Evolutionary conservation across 371 early-diverging fungal genomes (phyloP), one percentile per base, ranked within the genome.

Genomic region (Funneliformis caledonium): DNA sequence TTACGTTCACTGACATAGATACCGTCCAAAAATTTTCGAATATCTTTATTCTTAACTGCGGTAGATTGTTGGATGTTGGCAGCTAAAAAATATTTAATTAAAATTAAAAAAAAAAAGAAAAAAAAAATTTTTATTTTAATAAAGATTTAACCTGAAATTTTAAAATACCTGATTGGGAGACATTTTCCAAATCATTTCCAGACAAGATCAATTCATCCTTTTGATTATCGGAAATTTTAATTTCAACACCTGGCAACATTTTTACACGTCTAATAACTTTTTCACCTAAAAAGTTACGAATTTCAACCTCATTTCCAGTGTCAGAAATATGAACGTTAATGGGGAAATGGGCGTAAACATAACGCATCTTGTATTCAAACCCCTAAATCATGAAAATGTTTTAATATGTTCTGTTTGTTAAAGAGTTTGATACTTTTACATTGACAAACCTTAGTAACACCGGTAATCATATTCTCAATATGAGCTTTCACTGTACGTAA

Each of bases 11-110:
- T 97, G 82, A 98, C 96, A 93, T 98, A 98, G 94, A 98, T 94
- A 93, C 98, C 99, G 89, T 99, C 99, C 88, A 99, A 92, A 95
- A 99, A 99, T 91, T 99, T 98, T 92, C 99, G 96, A 89, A 97
- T 97, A 96, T 97, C 99, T 92, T 96, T 95, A 91, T 96, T 95
- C 88, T 93, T 93, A 85, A 94, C 96, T 73, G 89, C 89, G 84
- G 93, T 92, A 80, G 93, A 89, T 87, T 97, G 96, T 85, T 94
- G 93, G 87, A 98, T 96, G 83, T 89, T 88, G 62, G 97, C 98
- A 81, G 98, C 94, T 68, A 83, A 16, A 16, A 19, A 26, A 26
- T 26, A 26, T 26, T 26, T 26, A 26, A 26, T 26, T 26, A 26
- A 26, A 47, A 70, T 42, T 31, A 12, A 79, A 59, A 50, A n/a